These are phyloP conservation scores for Apiospora rasikravindrae DNA, from an alignment of 2,329 filamentous ascomycete genomes.

Conservation along the genomic window DNA sequence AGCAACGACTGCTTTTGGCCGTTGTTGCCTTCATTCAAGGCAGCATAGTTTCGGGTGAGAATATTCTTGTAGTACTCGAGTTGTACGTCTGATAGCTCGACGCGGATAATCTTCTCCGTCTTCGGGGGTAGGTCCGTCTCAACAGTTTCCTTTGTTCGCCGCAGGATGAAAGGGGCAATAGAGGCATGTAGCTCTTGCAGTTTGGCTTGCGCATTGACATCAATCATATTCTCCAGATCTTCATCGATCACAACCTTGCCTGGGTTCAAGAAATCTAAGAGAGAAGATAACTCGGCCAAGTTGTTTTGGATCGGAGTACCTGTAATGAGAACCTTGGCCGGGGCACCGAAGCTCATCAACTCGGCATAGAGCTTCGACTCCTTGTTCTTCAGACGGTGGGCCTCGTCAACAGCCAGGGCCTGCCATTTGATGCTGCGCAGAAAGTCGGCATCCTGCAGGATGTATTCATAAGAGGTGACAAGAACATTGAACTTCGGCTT, in stretches of 20 bases:
- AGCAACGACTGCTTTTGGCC: slow-evolving; percentile 94
- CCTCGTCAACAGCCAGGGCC: slow-evolving; percentile 94
- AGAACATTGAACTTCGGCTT: slow-evolving; percentile 98
- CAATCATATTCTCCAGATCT: slow-evolving; percentile 80
- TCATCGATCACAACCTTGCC: slow-evolving; percentile 90
- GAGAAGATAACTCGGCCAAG: slow-evolving; percentile 84
- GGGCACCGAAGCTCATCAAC: slow-evolving; percentile 83
- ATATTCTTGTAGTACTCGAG: slow-evolving; percentile 99
- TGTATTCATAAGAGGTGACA: slow-evolving; percentile 96
- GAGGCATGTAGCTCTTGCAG: slow-evolving; percentile 82
- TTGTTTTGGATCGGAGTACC: slow-evolving; percentile 98
- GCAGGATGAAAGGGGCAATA: slow-evolving; percentile 93
- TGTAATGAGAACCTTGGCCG: slow-evolving; percentile 90
- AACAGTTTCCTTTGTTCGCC: slow-evolving; percentile 95
- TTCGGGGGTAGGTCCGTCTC: slow-evolving; percentile 96
- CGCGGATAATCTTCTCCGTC: slow-evolving; percentile 98
- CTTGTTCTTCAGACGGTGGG: slow-evolving; percentile 93
- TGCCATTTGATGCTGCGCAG: slow-evolving; percentile 95
- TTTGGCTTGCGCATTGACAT: slow-evolving; percentile 83
- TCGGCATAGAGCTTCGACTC: slow-evolving; percentile 92
- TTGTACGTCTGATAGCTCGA: slow-evolving; percentile 94
- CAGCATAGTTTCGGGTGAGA: slow-evolving; percentile 92
- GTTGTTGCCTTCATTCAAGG: slow-evolving; percentile 85
- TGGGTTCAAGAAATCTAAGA: slow-evolving; percentile 98
- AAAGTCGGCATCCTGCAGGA: slow-evolving; percentile 83